These are phyloP conservation scores for Podila verticillata DNA, from an alignment of 192 early-diverging fungal species.

Conservation along the genomic window DNA sequence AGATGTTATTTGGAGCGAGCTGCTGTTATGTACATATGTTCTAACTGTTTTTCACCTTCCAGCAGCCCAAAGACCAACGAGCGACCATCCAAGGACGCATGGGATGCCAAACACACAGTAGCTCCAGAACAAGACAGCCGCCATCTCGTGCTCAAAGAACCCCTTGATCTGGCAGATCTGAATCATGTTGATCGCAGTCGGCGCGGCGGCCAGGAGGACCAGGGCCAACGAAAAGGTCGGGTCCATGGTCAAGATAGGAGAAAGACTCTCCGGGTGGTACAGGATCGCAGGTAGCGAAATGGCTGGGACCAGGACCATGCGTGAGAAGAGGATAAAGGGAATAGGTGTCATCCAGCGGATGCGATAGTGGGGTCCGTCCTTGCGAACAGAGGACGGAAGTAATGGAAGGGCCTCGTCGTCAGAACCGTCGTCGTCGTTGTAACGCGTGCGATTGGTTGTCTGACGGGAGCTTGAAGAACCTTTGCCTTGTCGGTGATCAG, in stretches of 20 bases:
- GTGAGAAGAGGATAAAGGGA: conserved; percentile 22
- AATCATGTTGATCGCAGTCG: conserved; percentile 77
- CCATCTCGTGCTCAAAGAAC: conserved; percentile 74
- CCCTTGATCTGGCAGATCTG: conserved; percentile 77
- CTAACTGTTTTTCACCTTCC: conserved; percentile 1
- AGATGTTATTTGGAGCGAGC: too few relatives aligned
- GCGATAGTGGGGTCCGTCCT: background rate
- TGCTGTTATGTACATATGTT: background rate
- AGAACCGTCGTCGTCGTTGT: background rate
- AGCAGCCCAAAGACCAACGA: conserved; percentile 18
- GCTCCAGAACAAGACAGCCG: conserved; percentile 73
- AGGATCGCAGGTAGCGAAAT: conserved; percentile 33
- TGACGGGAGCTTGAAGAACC: background rate
- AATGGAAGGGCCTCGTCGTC: background rate
- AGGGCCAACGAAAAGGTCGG: conserved; percentile 72
- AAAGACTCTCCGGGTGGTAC: conserved; percentile 39
- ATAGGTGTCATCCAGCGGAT: conserved; percentile 29
- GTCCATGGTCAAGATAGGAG: conserved; percentile 62
- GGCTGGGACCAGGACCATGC: conserved; percentile 29
- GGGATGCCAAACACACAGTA: conserved; percentile 62
- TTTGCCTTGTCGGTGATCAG: background rate
- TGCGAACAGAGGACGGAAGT: background rate
- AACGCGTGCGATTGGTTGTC: background rate
- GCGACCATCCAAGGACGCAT: conserved; percentile 19
- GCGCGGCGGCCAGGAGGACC: conserved; percentile 69